These are phyloP conservation scores for Ganoderma multipileum DNA, from an alignment of 1,284 basidiomycete species.

Conservation along the genomic window DNA sequence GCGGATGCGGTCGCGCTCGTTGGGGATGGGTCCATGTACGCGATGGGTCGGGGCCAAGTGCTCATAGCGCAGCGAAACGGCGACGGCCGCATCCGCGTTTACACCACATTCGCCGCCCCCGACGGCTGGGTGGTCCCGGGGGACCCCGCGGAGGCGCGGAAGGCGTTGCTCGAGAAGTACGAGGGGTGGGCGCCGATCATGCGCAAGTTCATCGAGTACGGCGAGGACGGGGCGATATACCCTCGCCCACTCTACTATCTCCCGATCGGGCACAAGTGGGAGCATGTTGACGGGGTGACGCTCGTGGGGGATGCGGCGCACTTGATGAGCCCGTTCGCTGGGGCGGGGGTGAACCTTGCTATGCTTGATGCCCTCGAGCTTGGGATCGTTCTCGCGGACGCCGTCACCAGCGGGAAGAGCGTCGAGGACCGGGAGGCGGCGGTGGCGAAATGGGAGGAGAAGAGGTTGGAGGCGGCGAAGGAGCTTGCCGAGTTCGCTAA, in stretches of 20 bases:
- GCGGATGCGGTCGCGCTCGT: not conserved
- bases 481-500: not conserved
- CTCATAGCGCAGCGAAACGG: slow-evolving; percentile 1
- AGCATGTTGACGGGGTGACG: slow-evolving; percentile 5
- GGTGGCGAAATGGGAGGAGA: not conserved
- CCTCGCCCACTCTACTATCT: slow-evolving; percentile 2
- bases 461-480: slow-evolving; percentile 1
- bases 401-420: not conserved
- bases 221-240: slow-evolving; percentile 4
- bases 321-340: slow-evolving; percentile 9
- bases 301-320: slow-evolving; percentile 10
- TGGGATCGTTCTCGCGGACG: not conserved
- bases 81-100: slow-evolving; percentile 7
- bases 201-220: slow-evolving; percentile 5
- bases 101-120: not conserved
- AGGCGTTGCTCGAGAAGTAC: slow-evolving; percentile 1
- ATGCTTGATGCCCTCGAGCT: slow-evolving; percentile 8
- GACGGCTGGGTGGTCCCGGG: not conserved
- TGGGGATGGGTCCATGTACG: not conserved
- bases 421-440: slow-evolving; percentile 3
- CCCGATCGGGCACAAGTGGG: not conserved
- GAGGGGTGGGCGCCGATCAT: slow-evolving; percentile 4
- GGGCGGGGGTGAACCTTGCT: slow-evolving; percentile 3
- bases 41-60: not conserved
- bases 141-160: not conserved